Base-by-base conservation (phyloP, 352 stramenopile species). In the Pythium vanterpoolii region DNA sequence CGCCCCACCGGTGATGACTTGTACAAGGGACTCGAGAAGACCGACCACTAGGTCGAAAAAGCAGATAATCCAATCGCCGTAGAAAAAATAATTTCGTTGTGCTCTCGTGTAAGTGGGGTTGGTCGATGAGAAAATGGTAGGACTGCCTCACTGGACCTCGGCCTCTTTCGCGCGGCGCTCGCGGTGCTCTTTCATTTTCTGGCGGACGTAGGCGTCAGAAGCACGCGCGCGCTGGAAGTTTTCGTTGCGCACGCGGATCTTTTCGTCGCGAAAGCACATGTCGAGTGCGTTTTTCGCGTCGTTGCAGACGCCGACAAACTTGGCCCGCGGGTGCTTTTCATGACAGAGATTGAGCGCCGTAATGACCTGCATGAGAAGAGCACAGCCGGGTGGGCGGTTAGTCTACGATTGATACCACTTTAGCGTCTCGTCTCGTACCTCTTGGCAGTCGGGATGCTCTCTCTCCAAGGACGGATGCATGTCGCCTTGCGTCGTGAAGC, bases 391-490 rank as follows among this genome's bases (percentile, higher is more conserved):
- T 24, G 38, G 16, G n/a, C 38, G 38, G 23, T 23, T 19, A 44
- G 38, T 23, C 38, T 19, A n/a, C n/a, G n/a, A n/a, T n/a, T 18
- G 3, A 19, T 2, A 42, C 40, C 61, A n/a, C 49, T 28, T 30
- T 33, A 5, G 1, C 23, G 19, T 39, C 10, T 27, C 42, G 21
- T 27, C 2, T 49, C 78, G 51, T 72, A 94, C 84, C 56, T 79
- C 59, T 47, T 94, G 84, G 64, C 84, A 94, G 62, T 91, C 82
- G 6, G 84, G 82, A 44, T 94, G 84, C 28, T 84, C 79, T 38
- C 83, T 78, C 63, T 94, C 84, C 4, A 94, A 74, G 36, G 82
- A 78, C n/a, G 84, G 66, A 62, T 94, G 84, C 84, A 94, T 94
- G 18, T 26, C 46, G 38, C 10, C 43, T 23, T 39, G 1, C 21